Base-by-base conservation (phyloP, 768 basidiomycete genomes). In the Lentinula boryana region DNA sequence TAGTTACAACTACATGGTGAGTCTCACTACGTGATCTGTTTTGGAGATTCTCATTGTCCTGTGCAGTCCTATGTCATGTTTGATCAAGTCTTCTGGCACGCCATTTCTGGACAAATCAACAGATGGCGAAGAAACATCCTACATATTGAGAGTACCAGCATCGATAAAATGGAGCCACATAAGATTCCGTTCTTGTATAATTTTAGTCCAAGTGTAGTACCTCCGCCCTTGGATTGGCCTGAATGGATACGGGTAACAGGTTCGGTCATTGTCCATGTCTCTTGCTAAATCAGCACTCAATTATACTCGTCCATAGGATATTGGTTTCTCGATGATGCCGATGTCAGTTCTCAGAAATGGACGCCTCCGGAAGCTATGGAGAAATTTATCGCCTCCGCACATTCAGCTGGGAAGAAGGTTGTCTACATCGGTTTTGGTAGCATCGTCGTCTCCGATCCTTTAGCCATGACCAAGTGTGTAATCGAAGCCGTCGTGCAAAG, bases 391-490 rank as follows among this genome's bases (percentile, higher is more conserved):
- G 84, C 91, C 53, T 77, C 78, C 32, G 93, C 96, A 9, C 89
- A 84, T 65, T 76, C 78, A 40, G 75, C 78, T 23, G 84, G 84
- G 59, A 94, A 91, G 82, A 97, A 94, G 75, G 80, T 99, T 40
- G 93, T 98, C 8, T 99, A 98, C 74, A 93, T 99, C 69, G 96
- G 96, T 36, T 98, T 98, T 69, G 95, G 95, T 36, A 95, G 93
- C 61, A 96, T 98, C 63, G 93, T 99, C 60, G 95, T 99, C 50
- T 89, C 95, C 23, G 94, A 99, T 72, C 95, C 96, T 2, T 88
- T 84, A 68, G 82, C 84, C 43, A 94, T 99, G 91, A 98, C 97
- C 0, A 85, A 85, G 44, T 91, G 85, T 68, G 90, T 99, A 53
- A 81, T 96, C 46, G 91, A 97, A 52, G 93, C 96, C 3, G 87